Evolutionary conservation across 2,329 filamentous ascomycete genomes (phyloP).

Genomic region (Fusarium sp.): DNA sequence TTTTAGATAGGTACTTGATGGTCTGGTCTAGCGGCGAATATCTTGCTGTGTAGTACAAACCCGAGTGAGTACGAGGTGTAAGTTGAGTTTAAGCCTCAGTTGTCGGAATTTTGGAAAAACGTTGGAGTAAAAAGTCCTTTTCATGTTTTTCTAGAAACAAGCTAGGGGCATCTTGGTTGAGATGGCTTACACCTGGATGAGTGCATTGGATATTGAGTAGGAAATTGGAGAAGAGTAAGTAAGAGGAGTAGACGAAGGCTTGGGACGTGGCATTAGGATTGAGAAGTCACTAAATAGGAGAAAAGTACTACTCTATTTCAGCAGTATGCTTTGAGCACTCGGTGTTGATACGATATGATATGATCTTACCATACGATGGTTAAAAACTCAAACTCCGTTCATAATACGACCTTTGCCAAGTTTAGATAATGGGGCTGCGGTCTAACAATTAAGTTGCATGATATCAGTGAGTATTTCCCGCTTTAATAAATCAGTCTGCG

Average conservation of each 20-base stretch:
- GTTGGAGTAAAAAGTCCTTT: constrained; percentile 1
- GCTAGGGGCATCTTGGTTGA: constrained; percentile 12
- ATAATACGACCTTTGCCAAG: too few species aligned
- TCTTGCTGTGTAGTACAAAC: not conserved
- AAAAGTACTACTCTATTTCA: too few species aligned
- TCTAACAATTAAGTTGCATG: too few species aligned
- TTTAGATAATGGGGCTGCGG: too few species aligned
- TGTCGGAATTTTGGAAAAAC: constrained; percentile 8
- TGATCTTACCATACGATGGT: too few species aligned
- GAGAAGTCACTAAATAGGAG: not conserved
- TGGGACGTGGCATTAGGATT: not conserved
- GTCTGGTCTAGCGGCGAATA: constrained; percentile 3
- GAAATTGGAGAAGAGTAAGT: not conserved
- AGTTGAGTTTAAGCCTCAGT: constrained; percentile 18
- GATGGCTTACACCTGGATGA: not conserved
- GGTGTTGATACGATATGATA: too few species aligned
- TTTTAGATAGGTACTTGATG: not conserved
- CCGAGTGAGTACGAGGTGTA: constrained; percentile 1
- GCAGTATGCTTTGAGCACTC: too few species aligned
- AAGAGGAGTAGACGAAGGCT: constrained; percentile 3
- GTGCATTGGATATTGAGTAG: not conserved
- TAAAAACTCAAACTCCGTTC: too few species aligned
- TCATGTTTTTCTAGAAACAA: constrained; percentile 16
- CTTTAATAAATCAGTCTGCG: too few species aligned
- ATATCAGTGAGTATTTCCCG: too few species aligned